These are phyloP conservation scores for Mycena sanguinolenta DNA, from an alignment of 768 basidiomycete genomes.

Conservation along the genomic window DNA sequence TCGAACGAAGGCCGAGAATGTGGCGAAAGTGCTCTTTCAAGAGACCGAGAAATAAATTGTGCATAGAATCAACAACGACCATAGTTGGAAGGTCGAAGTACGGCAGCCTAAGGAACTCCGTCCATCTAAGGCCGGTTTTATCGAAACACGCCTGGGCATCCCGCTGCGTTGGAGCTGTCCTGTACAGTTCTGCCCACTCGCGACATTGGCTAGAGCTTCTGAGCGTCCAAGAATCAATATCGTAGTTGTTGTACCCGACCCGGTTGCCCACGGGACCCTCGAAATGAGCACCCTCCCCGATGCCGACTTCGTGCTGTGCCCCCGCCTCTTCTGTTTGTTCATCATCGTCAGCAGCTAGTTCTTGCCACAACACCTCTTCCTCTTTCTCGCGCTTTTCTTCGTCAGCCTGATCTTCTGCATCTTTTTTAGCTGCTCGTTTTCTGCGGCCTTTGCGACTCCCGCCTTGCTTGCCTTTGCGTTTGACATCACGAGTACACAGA, in stretches of 20 bases:
- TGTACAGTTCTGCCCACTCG: background rate
- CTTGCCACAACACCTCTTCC: background rate
- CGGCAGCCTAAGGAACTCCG: conserved; percentile 5
- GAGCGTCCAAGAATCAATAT: background rate
- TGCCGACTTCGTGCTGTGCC: no score
- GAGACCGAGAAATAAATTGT: conserved; percentile 17
- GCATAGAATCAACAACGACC: conserved; percentile 15
- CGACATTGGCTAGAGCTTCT: background rate
- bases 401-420: background rate
- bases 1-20: conserved; percentile 1
- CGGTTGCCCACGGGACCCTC: background rate
- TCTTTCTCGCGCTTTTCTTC: no score
- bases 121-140: conserved; percentile 3
- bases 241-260: background rate
- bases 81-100: conserved; percentile 5
- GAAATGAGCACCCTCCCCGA: background rate
- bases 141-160: background rate
- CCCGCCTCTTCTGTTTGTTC: no score
- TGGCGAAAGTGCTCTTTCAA: conserved; percentile 8
- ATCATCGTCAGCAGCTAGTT: background rate
- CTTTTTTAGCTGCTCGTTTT: background rate
- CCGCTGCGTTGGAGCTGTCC: background rate
- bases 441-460: background rate
- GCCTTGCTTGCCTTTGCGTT: background rate
- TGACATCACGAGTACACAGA: background rate